A percentile compares a stretch with the other conserved stretches of the same genome.
phyloP scores from a whole-genome alignment of 2,329 filamentous ascomycete species.

The Colletotrichum higginsianum region DNA sequence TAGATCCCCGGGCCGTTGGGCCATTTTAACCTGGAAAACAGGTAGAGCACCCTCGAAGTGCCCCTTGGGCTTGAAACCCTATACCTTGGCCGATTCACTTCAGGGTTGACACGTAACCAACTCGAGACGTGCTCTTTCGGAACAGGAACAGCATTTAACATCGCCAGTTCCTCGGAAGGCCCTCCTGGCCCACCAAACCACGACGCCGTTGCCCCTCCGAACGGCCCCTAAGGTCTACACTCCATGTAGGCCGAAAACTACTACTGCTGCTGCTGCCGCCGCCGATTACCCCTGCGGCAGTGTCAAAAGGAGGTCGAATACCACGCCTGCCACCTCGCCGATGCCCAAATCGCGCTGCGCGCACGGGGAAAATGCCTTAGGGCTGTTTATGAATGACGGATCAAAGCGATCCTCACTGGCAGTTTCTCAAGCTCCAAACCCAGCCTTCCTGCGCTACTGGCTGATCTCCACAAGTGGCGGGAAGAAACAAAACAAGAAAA shows the following conservation, averaged over 20 bases:
- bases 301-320: not conserved
- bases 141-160: not conserved
- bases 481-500: too few species aligned
- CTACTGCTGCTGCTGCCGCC: not conserved
- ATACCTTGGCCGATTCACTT: not conserved
- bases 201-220: not conserved
- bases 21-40: too few species aligned
- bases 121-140: not conserved
- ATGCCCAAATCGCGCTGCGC: constrained; percentile 2
- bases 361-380: not conserved
- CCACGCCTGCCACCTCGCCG: not conserved
- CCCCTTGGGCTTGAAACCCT: too few species aligned
- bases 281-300: not conserved
- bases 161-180: not conserved
- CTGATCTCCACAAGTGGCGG: not conserved
- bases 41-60: too few species aligned
- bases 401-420: not conserved
- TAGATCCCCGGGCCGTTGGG: not conserved
- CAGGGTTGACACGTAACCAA: too few species aligned
- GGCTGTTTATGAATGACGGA: not conserved
- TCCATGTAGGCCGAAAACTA: not conserved
- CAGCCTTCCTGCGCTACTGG: not conserved
- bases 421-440: not conserved
- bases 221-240: not conserved
- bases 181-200: not conserved